These are phyloP conservation scores for Morella rubra DNA, from an alignment of 306 rosid species.

Conservation along the genomic window DNA sequence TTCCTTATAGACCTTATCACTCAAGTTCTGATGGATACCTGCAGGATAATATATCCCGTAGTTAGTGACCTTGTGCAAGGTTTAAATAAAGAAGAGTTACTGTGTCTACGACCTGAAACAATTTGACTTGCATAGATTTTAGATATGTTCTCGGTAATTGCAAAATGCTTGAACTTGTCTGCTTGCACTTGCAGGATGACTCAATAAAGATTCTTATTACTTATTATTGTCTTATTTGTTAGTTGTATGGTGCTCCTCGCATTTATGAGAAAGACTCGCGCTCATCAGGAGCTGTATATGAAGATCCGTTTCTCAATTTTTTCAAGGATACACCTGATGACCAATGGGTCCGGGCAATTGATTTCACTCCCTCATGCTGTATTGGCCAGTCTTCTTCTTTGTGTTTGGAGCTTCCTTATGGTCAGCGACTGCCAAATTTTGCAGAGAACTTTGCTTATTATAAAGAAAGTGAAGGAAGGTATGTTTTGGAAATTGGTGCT, in stretches of 20 bases:
- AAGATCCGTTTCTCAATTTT: constrained; percentile 39
- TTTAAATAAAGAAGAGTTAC: not conserved
- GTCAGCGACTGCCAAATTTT: constrained; percentile 50
- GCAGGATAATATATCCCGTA: not conserved
- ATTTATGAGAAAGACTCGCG: constrained; percentile 40
- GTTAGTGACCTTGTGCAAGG: not conserved
- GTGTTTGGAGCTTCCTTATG: constrained; percentile 65
- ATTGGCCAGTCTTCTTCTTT: constrained; percentile 76
- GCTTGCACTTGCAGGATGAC: constrained; percentile 2
- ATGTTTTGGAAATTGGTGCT: constrained; percentile 40
- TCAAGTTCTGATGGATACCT: not conserved
- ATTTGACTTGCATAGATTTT: too few species aligned
- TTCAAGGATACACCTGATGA: constrained; percentile 15
- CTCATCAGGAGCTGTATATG: constrained; percentile 27
- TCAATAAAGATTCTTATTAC: not conserved
- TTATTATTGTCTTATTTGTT: constrained; percentile 18
- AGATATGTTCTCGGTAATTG: not conserved
- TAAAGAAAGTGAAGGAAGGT: constrained; percentile 39
- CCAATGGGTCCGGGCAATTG: constrained; percentile 43
- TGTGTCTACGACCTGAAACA: not conserved
- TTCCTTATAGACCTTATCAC: not conserved
- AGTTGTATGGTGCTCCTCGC: constrained; percentile 79
- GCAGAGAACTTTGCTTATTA: constrained; percentile 55
- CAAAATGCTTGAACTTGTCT: not conserved
- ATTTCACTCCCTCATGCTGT: constrained; percentile 54